Percentiles rank a stretch among this genome's conserved stretches.
These are phyloP conservation scores for Nicotiana undulata DNA, from an alignment of 257 asterid genomes.

Conservation along the genomic window DNA sequence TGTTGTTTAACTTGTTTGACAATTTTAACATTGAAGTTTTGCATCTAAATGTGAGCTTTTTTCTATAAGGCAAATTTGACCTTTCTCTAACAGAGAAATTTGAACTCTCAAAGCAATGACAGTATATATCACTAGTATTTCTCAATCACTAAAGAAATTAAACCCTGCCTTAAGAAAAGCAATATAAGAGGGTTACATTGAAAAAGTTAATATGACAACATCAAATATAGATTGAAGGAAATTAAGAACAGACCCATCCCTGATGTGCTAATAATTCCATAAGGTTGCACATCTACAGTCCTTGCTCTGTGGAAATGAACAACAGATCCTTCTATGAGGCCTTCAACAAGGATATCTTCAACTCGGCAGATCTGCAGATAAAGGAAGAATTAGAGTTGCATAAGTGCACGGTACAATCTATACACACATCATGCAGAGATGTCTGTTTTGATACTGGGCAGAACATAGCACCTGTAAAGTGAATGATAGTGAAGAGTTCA, in stretches of 20 bases:
- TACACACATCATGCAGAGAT: not conserved
- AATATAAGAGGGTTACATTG: not conserved
- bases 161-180: not conserved
- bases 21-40: not conserved
- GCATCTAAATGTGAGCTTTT: not conserved
- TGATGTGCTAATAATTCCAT: slow-evolving; percentile 87
- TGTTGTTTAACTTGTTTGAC: not conserved
- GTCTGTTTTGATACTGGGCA: not conserved
- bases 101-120: not conserved
- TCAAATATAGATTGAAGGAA: not conserved
- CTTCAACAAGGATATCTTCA: slow-evolving; percentile 95
- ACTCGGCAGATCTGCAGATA: slow-evolving; percentile 84
- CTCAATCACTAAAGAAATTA: not conserved
- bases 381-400: not conserved
- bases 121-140: not conserved
- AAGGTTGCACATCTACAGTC: slow-evolving; percentile 55
- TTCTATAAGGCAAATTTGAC: not conserved
- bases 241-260: slow-evolving; percentile 70
- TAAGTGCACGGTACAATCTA: not conserved
- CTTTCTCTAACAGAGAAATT: not conserved
- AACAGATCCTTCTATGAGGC: slow-evolving; percentile 90
- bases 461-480: slow-evolving; percentile 78
- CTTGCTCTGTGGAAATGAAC: slow-evolving; percentile 97
- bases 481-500: slow-evolving; percentile 92
- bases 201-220: not conserved